phyloP scores from a whole-genome alignment of 352 stramenopile species.

The Hyphochytrium catenoides region DNA sequence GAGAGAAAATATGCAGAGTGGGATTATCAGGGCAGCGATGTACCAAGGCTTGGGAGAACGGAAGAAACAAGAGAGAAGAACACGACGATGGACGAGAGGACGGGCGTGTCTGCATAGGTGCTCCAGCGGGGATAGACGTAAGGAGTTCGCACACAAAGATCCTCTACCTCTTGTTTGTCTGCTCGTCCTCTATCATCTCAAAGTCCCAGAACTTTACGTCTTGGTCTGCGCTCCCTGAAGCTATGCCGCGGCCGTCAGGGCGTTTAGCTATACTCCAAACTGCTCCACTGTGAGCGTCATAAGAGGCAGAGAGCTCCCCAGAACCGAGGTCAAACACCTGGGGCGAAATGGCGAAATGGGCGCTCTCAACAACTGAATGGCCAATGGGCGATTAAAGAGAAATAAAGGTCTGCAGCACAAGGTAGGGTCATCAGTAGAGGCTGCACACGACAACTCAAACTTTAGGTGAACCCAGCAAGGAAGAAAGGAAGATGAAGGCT shows the following conservation, averaged over 20 bases:
- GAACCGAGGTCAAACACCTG: conserved; percentile 83
- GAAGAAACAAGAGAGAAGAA: conserved; percentile 1
- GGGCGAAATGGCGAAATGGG: no score
- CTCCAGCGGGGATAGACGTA: no score
- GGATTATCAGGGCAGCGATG: neutral
- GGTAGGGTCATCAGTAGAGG: no score
- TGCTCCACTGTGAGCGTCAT: conserved; percentile 66
- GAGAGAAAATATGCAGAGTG: neutral
- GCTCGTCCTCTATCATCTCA: conserved; percentile 35
- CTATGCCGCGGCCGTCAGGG: conserved; percentile 64
- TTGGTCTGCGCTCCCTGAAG: conserved; percentile 89
- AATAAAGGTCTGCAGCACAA: no score
- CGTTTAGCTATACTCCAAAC: conserved; percentile 92
- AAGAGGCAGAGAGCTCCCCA: conserved; percentile 73
- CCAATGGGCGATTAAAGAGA: no score
- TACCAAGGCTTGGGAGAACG: neutral
- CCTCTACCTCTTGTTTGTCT: conserved; percentile 3
- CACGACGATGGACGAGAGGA: no score
- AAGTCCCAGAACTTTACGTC: conserved; percentile 98
- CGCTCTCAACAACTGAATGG: no score
- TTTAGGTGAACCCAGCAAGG: no score
- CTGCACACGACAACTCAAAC: no score
- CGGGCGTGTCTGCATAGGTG: no score
- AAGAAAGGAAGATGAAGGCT: no score
- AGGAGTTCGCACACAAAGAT: neutral